Evolutionary conservation across 192 early-diverging fungal species (phyloP).

Genomic region (Oehlia diaphana): DNA sequence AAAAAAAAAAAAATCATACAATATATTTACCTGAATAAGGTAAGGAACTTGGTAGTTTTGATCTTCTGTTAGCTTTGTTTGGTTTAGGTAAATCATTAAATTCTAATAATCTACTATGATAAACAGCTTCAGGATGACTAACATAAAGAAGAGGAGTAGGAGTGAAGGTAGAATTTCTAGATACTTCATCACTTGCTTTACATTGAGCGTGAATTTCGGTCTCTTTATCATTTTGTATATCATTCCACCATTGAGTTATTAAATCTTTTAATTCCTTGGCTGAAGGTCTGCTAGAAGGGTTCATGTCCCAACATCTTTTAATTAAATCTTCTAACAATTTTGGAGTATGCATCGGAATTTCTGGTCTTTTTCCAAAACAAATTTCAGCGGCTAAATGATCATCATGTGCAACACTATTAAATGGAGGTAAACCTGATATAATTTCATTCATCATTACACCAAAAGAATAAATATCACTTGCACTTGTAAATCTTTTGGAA

Average conservation of each 20-base stretch:
- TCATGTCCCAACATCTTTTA: slow-evolving; percentile 6
- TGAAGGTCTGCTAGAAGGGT: background rate
- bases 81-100: background rate
- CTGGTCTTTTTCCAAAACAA: slow-evolving; percentile 4
- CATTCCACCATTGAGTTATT: background rate
- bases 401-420: background rate
- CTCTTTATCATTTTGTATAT: background rate
- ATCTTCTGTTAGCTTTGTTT: background rate
- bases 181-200: background rate
- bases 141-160: background rate
- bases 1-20: background rate
- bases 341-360: background rate
- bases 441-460: slow-evolving; percentile 7
- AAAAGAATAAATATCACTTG: slow-evolving; percentile 13
- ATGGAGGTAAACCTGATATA: background rate
- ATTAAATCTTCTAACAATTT: slow-evolving; percentile 14
- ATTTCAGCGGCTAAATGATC: background rate
- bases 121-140: slow-evolving; percentile 17
- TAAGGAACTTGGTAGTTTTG: background rate
- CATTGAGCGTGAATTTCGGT: too few species aligned
- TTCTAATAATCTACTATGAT: slow-evolving; percentile 9
- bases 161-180: background rate
- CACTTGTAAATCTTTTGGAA: background rate
- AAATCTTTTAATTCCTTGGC: background rate
- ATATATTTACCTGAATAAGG: background rate